These are phyloP conservation scores for Amauroascus niger DNA, from an alignment of 2,329 filamentous ascomycete genomes.

Conservation along the genomic window DNA sequence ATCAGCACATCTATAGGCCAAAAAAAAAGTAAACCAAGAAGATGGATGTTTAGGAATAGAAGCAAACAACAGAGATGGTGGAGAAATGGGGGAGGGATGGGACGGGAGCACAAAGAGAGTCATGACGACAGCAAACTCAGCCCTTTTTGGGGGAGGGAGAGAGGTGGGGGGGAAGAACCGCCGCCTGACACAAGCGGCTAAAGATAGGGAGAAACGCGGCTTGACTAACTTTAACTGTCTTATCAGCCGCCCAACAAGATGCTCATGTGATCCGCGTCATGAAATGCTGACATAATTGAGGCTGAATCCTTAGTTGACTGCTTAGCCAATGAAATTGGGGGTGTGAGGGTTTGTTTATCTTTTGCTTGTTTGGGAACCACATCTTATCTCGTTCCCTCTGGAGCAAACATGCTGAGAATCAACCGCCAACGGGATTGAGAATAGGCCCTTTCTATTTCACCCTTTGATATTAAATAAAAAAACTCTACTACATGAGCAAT, in stretches of 20 bases:
- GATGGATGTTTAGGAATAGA: background rate
- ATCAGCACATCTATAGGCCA: background rate
- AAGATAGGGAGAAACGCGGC: too few relatives aligned
- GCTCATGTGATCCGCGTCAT: conserved; percentile 6
- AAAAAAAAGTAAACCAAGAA: background rate
- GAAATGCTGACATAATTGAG: conserved; percentile 5
- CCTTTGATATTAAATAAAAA: background rate
- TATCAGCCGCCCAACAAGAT: background rate
- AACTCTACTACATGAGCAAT: background rate
- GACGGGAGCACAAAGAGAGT: background rate
- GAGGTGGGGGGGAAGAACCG: too few relatives aligned
- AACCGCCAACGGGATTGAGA: background rate
- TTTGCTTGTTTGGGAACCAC: conserved; percentile 16
- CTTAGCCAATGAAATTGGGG: conserved; percentile 2
- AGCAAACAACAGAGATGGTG: too few relatives aligned
- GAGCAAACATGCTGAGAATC: background rate
- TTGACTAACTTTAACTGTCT: background rate
- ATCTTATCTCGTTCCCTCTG: background rate
- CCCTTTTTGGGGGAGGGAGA: too few relatives aligned
- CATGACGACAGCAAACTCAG: conserved; percentile 5
- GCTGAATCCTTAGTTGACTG: background rate
- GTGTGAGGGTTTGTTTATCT: conserved; percentile 14
- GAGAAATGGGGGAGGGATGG: too few relatives aligned
- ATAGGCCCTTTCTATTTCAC: background rate
- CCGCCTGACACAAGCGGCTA: background rate